Percentiles rank a stretch among this genome's conserved stretches.
phyloP scores from a whole-genome alignment of 345 rosid genomes.

The Hibiscus mutabilis region DNA sequence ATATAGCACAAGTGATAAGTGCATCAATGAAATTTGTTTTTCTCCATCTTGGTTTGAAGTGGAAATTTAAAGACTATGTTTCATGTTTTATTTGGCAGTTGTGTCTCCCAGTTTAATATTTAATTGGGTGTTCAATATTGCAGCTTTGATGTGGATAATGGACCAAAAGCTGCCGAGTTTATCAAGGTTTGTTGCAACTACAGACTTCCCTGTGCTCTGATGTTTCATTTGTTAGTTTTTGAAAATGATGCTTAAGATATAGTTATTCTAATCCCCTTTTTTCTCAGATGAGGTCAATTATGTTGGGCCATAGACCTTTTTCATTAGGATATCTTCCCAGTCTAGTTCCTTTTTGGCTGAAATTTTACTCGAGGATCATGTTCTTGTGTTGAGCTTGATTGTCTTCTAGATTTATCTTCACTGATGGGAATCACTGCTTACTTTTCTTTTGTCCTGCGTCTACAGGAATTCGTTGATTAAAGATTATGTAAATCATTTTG shows the following conservation, averaged over 20 bases:
- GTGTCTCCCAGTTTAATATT: not conserved
- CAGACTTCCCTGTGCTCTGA: not conserved
- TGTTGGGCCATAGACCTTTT: not conserved
- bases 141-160: slow-evolving; percentile 88
- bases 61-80: not conserved
- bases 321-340: not conserved
- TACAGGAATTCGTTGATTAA: not conserved
- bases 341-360: not conserved
- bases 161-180: slow-evolving; percentile 93
- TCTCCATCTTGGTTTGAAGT: not conserved
- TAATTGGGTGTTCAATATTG: slow-evolving; percentile 2
- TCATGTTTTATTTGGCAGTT: not conserved
- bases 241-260: not conserved
- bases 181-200: slow-evolving; percentile 57
- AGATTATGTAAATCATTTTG: not conserved
- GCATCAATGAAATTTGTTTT: not conserved
- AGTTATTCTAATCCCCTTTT: not conserved
- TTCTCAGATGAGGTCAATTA: not conserved
- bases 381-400: not conserved
- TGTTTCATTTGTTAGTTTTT: not conserved
- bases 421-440: not conserved
- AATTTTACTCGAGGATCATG: not conserved
- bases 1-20: not conserved
- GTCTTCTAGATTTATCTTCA: not conserved
- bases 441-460: not conserved